A percentile compares a stretch with the other conserved stretches of the same genome.
Conservation (phyloP, 345 rosid species). For the Litchi chinensis region DNA sequence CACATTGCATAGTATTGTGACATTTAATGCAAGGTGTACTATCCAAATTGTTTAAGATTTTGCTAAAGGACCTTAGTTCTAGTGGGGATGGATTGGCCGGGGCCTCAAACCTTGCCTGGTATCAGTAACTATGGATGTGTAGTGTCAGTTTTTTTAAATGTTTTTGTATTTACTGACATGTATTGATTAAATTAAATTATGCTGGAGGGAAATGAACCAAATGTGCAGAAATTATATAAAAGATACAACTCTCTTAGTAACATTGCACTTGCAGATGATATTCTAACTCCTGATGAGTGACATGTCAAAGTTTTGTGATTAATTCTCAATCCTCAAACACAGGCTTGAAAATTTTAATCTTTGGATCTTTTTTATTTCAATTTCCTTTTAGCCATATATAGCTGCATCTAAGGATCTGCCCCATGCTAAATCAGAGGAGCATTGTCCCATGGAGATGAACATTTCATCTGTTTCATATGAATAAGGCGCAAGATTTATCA, state of each 20-base stretch:
- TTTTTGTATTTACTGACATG: conserved; percentile 5
- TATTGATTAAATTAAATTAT: conserved; percentile 11
- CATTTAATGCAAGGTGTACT: conserved; percentile 4
- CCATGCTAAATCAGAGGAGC: background rate
- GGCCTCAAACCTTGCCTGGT: background rate
- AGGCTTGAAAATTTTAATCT: background rate
- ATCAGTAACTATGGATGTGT: background rate
- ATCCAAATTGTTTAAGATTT: conserved; percentile 1
- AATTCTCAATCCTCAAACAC: conserved; percentile 8
- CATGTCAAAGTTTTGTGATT: background rate
- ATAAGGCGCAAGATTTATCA: background rate
- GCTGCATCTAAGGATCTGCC: background rate
- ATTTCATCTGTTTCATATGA: background rate
- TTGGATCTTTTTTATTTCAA: background rate
- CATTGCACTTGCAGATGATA: background rate
- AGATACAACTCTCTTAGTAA: background rate
- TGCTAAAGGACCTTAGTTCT: background rate
- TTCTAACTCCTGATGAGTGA: background rate
- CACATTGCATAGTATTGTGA: background rate
- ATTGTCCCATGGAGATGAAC: background rate
- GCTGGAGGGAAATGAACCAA: background rate
- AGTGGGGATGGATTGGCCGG: background rate
- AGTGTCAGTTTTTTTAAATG: background rate
- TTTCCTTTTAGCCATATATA: background rate
- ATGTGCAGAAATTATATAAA: background rate